Evolutionary conservation across 176 grass and related monocot genomes (phyloP).

Genomic region (Alloteropsis semialata): DNA sequence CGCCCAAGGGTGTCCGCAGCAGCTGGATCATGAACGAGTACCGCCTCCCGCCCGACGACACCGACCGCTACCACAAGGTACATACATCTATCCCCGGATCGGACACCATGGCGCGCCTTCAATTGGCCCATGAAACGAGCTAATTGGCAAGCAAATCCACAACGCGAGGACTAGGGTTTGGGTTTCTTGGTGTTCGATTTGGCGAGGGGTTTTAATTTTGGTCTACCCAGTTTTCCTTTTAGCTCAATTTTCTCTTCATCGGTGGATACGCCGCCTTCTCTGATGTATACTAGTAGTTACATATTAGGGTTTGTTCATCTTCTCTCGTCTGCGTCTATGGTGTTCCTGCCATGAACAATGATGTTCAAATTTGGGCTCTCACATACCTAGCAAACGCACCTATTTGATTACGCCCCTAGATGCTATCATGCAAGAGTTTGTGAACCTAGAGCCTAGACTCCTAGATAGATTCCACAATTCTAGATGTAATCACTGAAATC

Average conservation of each 20-base stretch:
- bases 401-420: background rate
- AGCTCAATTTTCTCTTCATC: background rate
- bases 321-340: background rate
- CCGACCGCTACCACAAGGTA: conserved; percentile 83
- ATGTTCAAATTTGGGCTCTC: background rate
- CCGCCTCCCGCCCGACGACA: conserved; percentile 59
- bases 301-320: conserved; percentile 43
- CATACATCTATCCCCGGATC: rapidly evolving
- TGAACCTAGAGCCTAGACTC: conserved; percentile 12
- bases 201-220: background rate
- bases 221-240: background rate
- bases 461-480: conserved; percentile 21
- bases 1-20: conserved; percentile 80
- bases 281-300: background rate
- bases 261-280: background rate
- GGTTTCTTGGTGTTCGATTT: background rate
- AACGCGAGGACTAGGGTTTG: conserved; percentile 22
- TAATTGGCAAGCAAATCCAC: background rate
- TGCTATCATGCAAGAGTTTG: background rate
- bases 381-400: background rate
- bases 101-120: background rate
- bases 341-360: background rate
- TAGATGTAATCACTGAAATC: background rate
- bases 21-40: conserved; percentile 99
- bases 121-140: background rate